phyloP scores from a whole-genome alignment of 768 basidiomycete species.

The Tubosaeta brunneosetosa region DNA sequence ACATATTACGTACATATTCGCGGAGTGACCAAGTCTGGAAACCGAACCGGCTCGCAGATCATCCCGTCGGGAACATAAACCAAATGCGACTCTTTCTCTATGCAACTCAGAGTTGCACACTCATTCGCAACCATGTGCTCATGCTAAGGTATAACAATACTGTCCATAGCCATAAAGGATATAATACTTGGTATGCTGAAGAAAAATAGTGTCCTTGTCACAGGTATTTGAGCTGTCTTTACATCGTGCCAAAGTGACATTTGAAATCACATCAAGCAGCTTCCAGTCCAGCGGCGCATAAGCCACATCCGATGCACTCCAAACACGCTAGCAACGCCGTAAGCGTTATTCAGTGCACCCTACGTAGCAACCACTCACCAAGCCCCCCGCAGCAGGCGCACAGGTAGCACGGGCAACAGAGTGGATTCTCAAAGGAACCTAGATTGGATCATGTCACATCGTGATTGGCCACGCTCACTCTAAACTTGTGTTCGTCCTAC shows the following conservation, averaged over 20 bases:
- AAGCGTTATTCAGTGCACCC: constrained; percentile 1
- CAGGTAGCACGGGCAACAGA: constrained; percentile 67
- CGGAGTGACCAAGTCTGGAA: constrained; percentile 1
- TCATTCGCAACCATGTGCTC: not conserved
- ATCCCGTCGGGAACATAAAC: not conserved
- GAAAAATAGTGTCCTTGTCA: not conserved
- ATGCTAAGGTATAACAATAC: not conserved
- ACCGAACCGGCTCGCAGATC: constrained; percentile 15
- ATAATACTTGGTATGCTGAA: not conserved
- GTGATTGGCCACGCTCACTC: not conserved
- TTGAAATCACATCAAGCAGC: constrained; percentile 2
- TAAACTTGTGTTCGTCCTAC: constrained; percentile 24
- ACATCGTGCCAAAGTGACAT: not conserved
- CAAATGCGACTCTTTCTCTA: not conserved
- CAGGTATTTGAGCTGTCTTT: not conserved
- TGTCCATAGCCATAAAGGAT: not conserved
- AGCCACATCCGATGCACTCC: constrained; percentile 66
- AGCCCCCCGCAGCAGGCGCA: constrained; percentile 71
- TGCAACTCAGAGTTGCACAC: not conserved
- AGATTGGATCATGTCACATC: not conserved
- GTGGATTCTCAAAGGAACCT: constrained; percentile 59
- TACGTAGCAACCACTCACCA: constrained; percentile 34
- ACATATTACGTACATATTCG: not conserved
- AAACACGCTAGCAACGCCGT: constrained; percentile 45
- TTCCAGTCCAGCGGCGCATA: constrained; percentile 51